Percentiles rank a stretch among this genome's conserved stretches.
Conservation (phyloP, 306 rosid genomes). For the Casuarina equisetifolia region DNA sequence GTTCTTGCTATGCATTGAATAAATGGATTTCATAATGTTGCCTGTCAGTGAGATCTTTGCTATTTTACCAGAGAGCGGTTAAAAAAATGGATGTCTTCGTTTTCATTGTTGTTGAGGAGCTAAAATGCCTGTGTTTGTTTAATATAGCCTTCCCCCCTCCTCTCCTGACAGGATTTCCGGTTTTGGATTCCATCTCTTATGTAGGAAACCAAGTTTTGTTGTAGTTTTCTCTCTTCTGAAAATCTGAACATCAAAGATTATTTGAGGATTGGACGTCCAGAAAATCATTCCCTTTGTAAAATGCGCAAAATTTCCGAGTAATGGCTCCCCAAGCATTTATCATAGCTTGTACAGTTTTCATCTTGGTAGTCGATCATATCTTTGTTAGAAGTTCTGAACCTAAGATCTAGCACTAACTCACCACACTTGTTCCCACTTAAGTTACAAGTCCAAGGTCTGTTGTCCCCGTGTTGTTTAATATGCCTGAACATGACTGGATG, state of each 20-base stretch:
- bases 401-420: neutral
- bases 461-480: neutral
- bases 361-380: neutral
- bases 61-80: neutral
- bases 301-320: neutral
- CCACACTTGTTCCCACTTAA: neutral
- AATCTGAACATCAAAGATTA: neutral
- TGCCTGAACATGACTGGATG: neutral
- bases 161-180: neutral
- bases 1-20: neutral
- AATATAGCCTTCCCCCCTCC: neutral
- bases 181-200: neutral
- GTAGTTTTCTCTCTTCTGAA: neutral
- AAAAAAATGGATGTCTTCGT: neutral
- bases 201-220: neutral
- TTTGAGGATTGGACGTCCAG: neutral
- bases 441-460: neutral
- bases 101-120: neutral
- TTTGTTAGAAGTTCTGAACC: neutral
- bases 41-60: neutral
- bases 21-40: neutral
- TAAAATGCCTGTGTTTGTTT: neutral
- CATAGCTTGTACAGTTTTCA: neutral
- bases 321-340: neutral
- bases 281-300: neutral